Conservation (phyloP, 1,284 basidiomycete species). For the Trichosporon sp. region DNA sequence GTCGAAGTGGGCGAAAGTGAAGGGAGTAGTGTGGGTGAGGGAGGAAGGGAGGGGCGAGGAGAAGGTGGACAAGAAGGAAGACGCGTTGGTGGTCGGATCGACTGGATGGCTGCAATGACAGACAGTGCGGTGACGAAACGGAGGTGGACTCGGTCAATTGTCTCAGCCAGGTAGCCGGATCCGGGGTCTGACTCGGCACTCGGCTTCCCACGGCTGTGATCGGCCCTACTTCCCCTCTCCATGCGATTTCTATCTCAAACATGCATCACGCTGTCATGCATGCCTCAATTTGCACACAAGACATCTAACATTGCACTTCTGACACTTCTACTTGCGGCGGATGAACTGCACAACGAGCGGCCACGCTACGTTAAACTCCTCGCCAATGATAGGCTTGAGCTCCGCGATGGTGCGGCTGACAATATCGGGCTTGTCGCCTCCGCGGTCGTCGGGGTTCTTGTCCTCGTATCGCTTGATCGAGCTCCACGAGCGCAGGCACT, state of each 20-base stretch:
- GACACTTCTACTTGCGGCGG: not conserved
- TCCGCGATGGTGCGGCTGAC: slow-evolving; percentile 58
- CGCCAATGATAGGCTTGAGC: slow-evolving; percentile 52
- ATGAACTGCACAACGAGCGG: slow-evolving; percentile 5
- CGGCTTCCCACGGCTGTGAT: not conserved
- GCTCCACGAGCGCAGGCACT: slow-evolving; percentile 67
- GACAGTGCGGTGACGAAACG: not conserved
- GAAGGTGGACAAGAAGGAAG: too few species aligned
- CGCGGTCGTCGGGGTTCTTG: slow-evolving; percentile 57
- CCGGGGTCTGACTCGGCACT: not conserved
- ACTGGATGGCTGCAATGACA: not conserved
- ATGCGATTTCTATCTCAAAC: too few species aligned
- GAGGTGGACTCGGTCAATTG: not conserved
- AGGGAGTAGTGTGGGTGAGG: too few species aligned
- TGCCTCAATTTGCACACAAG: too few species aligned
- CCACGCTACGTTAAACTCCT: not conserved
- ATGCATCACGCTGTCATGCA: too few species aligned
- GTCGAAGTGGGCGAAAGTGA: not conserved
- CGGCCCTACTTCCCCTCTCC: not conserved
- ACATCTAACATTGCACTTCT: too few species aligned
- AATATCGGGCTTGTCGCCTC: slow-evolving; percentile 55
- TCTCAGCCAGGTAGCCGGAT: not conserved
- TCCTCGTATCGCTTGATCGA: slow-evolving; percentile 66
- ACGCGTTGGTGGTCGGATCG: too few species aligned
- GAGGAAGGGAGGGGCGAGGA: too few species aligned